These are phyloP conservation scores for Helminthosporium solani DNA, from an alignment of 2,329 filamentous ascomycete species.

Conservation along the genomic window DNA sequence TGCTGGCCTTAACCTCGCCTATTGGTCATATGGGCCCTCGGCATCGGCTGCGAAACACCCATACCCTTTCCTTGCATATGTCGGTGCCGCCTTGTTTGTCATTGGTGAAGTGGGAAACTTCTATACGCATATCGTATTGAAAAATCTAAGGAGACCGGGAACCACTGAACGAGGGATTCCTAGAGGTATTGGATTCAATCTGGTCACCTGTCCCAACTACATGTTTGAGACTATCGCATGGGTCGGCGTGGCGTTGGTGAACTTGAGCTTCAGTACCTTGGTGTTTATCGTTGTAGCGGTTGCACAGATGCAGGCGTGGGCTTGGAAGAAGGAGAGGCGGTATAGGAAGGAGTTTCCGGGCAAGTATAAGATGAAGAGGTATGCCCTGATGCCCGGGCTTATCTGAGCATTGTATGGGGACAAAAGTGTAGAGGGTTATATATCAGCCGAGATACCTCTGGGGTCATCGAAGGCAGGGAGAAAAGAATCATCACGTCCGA, in stretches of 20 bases:
- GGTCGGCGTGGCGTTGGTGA: constrained; percentile 78
- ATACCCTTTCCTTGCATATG: constrained; percentile 53
- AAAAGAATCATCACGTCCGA: too few species aligned
- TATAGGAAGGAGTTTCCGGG: constrained; percentile 90
- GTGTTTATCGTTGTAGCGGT: constrained; percentile 74
- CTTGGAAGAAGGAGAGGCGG: constrained; percentile 83
- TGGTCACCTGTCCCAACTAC: constrained; percentile 97
- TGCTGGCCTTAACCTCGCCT: constrained; percentile 76
- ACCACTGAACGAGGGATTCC: constrained; percentile 85
- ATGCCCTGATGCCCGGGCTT: constrained; percentile 75
- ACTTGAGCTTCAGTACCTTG: constrained; percentile 73
- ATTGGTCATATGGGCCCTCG: constrained; percentile 79
- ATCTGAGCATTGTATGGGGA: constrained; percentile 47
- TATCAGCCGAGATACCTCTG: too few species aligned
- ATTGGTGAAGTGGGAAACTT: constrained; percentile 81
- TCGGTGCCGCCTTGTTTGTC: constrained; percentile 69
- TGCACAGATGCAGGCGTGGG: constrained; percentile 84
- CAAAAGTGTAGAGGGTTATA: too few species aligned
- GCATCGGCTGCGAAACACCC: constrained; percentile 61
- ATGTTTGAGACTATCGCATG: constrained; percentile 88
- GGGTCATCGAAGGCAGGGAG: too few species aligned
- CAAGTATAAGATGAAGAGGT: constrained; percentile 94
- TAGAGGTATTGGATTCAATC: constrained; percentile 74
- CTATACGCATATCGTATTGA: constrained; percentile 75
- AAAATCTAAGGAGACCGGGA: constrained; percentile 72